Percentiles rank a stretch among this genome's conserved stretches.
Conservation (phyloP, 495 filamentous ascomycete genomes). For the Lichina pygmaea region DNA sequence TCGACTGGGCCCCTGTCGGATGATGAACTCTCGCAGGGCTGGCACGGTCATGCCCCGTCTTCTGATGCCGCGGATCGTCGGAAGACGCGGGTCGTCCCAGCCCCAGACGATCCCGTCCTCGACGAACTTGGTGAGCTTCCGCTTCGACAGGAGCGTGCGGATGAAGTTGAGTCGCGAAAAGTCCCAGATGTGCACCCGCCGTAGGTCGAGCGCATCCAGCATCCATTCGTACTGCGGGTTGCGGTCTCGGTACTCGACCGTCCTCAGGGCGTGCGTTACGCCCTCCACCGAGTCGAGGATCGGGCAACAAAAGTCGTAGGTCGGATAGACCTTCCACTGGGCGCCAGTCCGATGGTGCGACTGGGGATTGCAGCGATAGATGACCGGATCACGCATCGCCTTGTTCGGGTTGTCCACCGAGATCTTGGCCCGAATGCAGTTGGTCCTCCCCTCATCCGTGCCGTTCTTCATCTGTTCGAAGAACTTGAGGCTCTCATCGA, state of each 20-base stretch:
- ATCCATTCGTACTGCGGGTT: conserved; percentile 98
- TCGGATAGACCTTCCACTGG: conserved; percentile 88
- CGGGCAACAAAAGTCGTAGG: conserved; percentile 84
- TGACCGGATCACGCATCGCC: conserved; percentile 74
- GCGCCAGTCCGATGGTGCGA: conserved; percentile 71
- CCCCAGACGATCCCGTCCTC: conserved; percentile 66
- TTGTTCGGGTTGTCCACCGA: conserved; percentile 62
- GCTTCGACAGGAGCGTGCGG: conserved; percentile 70
- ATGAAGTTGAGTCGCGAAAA: conserved; percentile 95
- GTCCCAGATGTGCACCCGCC: conserved; percentile 86
- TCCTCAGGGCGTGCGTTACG: conserved; percentile 82
- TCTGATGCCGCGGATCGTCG: conserved; percentile 69
- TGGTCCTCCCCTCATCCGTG: conserved; percentile 42
- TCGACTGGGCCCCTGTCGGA: conserved; percentile 72
- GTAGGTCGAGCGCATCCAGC: conserved; percentile 57
- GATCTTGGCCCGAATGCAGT: conserved; percentile 80
- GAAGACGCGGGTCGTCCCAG: conserved; percentile 91
- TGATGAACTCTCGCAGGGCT: conserved; percentile 72
- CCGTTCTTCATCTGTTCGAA: conserved; percentile 80
- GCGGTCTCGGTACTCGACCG: conserved; percentile 91
- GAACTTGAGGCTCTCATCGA: conserved; percentile 52
- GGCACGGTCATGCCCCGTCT: conserved; percentile 78
- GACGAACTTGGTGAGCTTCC: conserved; percentile 85
- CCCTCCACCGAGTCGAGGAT: conserved; percentile 77
- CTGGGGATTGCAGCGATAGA: conserved; percentile 69